A percentile compares a stretch with the other conserved stretches of the same genome.
phyloP scores from a whole-genome alignment of 2,329 filamentous ascomycete species.

The Fusarium lateritium region DNA sequence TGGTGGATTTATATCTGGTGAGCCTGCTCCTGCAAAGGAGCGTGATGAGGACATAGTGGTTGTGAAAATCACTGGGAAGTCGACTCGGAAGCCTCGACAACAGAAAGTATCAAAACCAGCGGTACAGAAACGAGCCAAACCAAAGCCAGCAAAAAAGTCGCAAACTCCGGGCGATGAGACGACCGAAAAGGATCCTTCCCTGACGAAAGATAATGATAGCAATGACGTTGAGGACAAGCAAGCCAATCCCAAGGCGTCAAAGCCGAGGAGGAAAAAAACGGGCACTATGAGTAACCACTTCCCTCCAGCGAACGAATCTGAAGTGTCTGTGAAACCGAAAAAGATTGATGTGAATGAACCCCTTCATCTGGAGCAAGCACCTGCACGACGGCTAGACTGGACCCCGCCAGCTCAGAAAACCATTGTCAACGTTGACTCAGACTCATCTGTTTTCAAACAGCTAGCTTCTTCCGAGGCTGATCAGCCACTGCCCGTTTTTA shows the following conservation, averaged over 20 bases:
- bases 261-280: slow-evolving; percentile 36
- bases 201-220: slow-evolving; percentile 20
- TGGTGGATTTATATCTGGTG: slow-evolving; percentile 10
- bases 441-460: slow-evolving; percentile 48
- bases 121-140: slow-evolving; percentile 23
- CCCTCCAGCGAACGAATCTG: slow-evolving; percentile 33
- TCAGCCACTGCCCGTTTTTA: slow-evolving; percentile 56
- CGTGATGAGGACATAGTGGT: slow-evolving; percentile 41
- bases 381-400: slow-evolving; percentile 73
- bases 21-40: background rate
- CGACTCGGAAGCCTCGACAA: slow-evolving; percentile 37
- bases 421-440: slow-evolving; percentile 49
- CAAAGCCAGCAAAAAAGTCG: slow-evolving; percentile 8
- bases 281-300: slow-evolving; percentile 57
- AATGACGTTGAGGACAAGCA: slow-evolving; percentile 54
- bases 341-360: slow-evolving; percentile 52
- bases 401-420: slow-evolving; percentile 71
- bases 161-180: background rate
- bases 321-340: slow-evolving; percentile 25
- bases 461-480: slow-evolving; percentile 18
- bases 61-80: slow-evolving; percentile 42
- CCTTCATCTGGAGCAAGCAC: slow-evolving; percentile 63
- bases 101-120: slow-evolving; percentile 36
- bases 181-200: background rate
- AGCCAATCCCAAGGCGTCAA: slow-evolving; percentile 51